Evolutionary conservation across 345 rosid genomes (phyloP).

Genomic region (Heritiera littoralis): DNA sequence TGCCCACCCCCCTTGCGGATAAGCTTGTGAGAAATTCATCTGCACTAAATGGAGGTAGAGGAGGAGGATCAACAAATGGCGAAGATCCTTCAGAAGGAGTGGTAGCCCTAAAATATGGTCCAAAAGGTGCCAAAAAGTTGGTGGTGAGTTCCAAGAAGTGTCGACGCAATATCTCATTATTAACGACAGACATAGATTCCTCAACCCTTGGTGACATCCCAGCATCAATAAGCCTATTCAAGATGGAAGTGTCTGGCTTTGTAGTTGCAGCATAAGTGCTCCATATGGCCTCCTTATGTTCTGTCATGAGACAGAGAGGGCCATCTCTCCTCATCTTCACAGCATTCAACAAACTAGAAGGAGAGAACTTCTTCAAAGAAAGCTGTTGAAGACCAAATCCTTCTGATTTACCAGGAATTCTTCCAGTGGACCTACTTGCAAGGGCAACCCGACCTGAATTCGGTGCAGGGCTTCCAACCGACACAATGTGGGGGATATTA

Average conservation of each 20-base stretch:
- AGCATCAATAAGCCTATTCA: constrained; percentile 94
- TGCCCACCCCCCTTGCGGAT: constrained; percentile 87
- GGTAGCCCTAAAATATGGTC: constrained; percentile 76
- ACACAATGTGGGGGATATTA: constrained; percentile 78
- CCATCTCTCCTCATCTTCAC: constrained; percentile 93
- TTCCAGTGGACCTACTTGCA: constrained; percentile 66
- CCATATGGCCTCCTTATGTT: constrained; percentile 99
- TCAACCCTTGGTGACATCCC: constrained; percentile 95
- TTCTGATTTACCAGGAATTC: constrained; percentile 65
- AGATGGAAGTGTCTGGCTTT: constrained; percentile 90
- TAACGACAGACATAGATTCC: constrained; percentile 98
- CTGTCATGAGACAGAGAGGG: constrained; percentile 95
- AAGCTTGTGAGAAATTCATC: constrained; percentile 81
- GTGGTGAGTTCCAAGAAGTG: constrained; percentile 98
- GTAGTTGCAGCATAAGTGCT: constrained; percentile 76
- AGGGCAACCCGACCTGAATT: constrained; percentile 59
- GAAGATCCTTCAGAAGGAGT: constrained; percentile 89
- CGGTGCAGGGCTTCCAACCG: constrained; percentile 80
- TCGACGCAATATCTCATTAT: constrained; percentile 89
- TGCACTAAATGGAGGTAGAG: constrained; percentile 58
- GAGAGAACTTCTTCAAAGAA: constrained; percentile 84
- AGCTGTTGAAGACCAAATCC: constrained; percentile 79
- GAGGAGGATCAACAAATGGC: constrained; percentile 88
- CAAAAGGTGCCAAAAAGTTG: constrained; percentile 95
- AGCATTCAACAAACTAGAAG: constrained; percentile 73